phyloP scores from a whole-genome alignment of 148 eudicot genomes.

The Rhododendron vialii region DNA sequence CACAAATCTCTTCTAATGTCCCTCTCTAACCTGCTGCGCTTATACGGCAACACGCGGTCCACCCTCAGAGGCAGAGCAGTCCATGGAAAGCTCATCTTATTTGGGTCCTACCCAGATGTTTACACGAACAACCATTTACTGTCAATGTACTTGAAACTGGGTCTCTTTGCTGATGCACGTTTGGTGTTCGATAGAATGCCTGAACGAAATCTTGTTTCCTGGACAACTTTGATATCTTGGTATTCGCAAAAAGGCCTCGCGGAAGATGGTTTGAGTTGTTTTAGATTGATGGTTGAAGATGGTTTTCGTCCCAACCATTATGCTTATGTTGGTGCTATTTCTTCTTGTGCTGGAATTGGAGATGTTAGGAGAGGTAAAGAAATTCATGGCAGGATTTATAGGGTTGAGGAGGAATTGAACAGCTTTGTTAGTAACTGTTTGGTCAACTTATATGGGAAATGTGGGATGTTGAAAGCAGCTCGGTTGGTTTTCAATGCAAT shows the following conservation, averaged over 20 bases:
- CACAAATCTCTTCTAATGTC: constrained; percentile 6
- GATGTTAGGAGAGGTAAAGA: constrained; percentile 30
- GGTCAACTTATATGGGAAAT: constrained; percentile 42
- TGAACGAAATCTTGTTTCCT: constrained; percentile 31
- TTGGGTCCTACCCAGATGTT: constrained; percentile 26
- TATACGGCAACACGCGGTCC: constrained; percentile 14
- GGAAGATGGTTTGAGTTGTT: constrained; percentile 24
- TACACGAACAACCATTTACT: constrained; percentile 28
- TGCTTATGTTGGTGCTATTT: constrained; percentile 30
- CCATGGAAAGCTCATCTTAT: constrained; percentile 27
- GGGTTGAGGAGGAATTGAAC: constrained; percentile 19
- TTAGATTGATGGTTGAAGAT: constrained; percentile 26
- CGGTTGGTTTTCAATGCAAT: constrained; percentile 27
- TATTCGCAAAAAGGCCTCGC: constrained; percentile 27
- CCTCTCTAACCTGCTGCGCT: constrained; percentile 25
- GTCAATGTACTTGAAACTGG: constrained; percentile 23
- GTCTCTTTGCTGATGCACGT: constrained; percentile 23
- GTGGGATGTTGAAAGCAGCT: constrained; percentile 30
- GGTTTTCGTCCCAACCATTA: constrained; percentile 31
- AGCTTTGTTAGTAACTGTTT: constrained; percentile 32
- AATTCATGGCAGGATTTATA: constrained; percentile 30
- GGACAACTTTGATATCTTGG: constrained; percentile 34
- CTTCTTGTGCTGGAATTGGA: constrained; percentile 25
- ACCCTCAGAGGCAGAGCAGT: constrained; percentile 24
- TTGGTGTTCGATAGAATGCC: constrained; percentile 34